Base-by-base conservation (phyloP, 805 yeast genomes). In the Candida coquimbonensis region DNA sequence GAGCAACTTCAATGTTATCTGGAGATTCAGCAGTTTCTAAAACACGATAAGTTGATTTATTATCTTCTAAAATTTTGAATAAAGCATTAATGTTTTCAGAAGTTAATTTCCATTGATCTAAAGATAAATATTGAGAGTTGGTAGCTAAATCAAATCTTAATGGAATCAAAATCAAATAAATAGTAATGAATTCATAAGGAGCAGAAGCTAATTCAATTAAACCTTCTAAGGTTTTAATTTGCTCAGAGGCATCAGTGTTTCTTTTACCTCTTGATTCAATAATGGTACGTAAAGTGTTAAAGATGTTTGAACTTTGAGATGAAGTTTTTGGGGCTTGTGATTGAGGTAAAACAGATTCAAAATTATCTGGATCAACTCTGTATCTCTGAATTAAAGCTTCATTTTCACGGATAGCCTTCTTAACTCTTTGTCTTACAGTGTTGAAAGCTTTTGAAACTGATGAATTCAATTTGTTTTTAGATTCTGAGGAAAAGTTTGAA, bases 241-340 rank as follows among this genome's bases (percentile, higher is more conserved):
- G 96, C 65, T 87, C 95, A 51, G 63, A 65, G 52, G 82, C 79
- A 65, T 91, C 96, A 51, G 88, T 84, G 64, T 87, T 89, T 74
- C 87, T 91, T 74, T 90, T 90, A 73, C 99, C 99, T 70, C 99
- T 83, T 42, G 89, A 75, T 66, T 93, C 98, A 49, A 85, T 70
- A 47, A 93, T 81, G 45, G 79, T 66, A 63, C 83, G 77, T 63
- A 93, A 74, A 33, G 85, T 78, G 47, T 80, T 71, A 71, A 90
- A 88, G 46, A 89, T 80, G 36, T 60, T 60, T 16, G 62, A 55
- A 45, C 50, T 52, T 50, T 56, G 40, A 33, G 51, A 16, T 21
- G 55, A 42, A 38, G 59, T 52, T 43, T 66, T 62, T 25, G 66
- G 69, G 44, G 67, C 61, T 11, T 75, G 67, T 12, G 59, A 53